A percentile compares a stretch with the other conserved stretches of the same genome.
These are phyloP conservation scores for sunflower (Helianthus annuus) DNA, from an alignment of 129 eudicot species.

Conservation along the genomic window DNA sequence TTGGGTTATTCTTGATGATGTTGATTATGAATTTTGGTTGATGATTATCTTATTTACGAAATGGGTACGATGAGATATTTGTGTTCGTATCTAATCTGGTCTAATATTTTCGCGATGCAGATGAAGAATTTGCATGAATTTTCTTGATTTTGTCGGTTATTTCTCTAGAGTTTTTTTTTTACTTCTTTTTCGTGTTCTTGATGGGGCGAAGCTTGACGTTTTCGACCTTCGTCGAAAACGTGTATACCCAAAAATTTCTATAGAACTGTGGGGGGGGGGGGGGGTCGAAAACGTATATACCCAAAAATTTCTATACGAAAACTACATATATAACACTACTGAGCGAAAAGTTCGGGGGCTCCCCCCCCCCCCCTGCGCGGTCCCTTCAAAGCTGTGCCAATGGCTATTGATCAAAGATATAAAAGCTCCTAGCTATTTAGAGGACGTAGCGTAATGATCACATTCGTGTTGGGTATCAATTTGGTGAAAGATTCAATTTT, in stretches of 20 bases:
- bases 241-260: too few relatives aligned
- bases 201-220: neutral
- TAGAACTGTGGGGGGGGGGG: too few relatives aligned
- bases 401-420: neutral
- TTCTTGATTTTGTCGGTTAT: neutral
- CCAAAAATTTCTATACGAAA: too few relatives aligned
- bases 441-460: neutral
- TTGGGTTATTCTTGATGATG: too few relatives aligned
- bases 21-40: neutral
- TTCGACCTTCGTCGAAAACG: too few relatives aligned
- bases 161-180: too few relatives aligned
- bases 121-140: neutral
- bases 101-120: neutral
- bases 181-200: neutral
- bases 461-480: neutral
- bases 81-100: neutral
- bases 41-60: neutral
- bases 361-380: too few relatives aligned
- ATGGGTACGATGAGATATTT: slow-evolving; percentile 1
- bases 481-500: too few relatives aligned
- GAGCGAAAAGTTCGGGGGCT: too few relatives aligned
- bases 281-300: too few relatives aligned
- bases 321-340: too few relatives aligned
- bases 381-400: too few relatives aligned
- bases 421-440: neutral